A percentile compares a stretch with the other conserved stretches of the same genome.
Conservation (phyloP, 179 eudicot genomes). For the Monotropa hypopitys region DNA sequence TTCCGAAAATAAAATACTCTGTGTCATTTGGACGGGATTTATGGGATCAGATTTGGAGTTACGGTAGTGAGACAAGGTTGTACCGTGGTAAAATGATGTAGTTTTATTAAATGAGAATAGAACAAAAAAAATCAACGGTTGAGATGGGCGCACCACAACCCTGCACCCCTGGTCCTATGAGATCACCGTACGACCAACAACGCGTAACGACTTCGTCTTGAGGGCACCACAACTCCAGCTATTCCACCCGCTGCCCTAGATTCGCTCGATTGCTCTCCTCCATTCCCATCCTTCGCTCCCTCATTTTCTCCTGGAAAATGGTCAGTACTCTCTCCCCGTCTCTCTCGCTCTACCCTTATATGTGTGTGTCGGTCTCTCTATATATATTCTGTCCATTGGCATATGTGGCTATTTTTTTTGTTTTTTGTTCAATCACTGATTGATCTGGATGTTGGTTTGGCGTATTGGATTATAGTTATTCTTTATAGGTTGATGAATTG, state of each 20-base stretch:
- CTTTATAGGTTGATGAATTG: background rate
- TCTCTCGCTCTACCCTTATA: background rate
- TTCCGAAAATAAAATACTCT: too few species aligned
- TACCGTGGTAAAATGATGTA: too few species aligned
- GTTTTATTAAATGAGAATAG: too few species aligned
- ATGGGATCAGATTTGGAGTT: too few species aligned
- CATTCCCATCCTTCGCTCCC: background rate
- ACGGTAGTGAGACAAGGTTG: too few species aligned
- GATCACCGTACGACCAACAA: too few species aligned
- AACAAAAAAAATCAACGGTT: too few species aligned
- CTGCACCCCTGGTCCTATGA: too few species aligned
- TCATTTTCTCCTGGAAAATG: slow-evolving; percentile 6
- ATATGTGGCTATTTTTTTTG: background rate
- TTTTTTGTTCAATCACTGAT: background rate
- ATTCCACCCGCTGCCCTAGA: background rate
- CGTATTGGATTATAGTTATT: background rate
- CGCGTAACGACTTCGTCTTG: too few species aligned
- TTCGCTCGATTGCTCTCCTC: background rate
- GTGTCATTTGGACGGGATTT: too few species aligned
- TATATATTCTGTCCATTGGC: background rate
- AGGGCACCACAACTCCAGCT: too few species aligned
- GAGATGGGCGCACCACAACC: too few species aligned
- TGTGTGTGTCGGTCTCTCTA: background rate
- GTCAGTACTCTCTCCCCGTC: background rate
- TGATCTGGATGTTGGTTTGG: slow-evolving; percentile 1